Evolutionary conservation across 495 filamentous ascomycete species (phyloP).

Genomic region (Parmelia sp.): DNA sequence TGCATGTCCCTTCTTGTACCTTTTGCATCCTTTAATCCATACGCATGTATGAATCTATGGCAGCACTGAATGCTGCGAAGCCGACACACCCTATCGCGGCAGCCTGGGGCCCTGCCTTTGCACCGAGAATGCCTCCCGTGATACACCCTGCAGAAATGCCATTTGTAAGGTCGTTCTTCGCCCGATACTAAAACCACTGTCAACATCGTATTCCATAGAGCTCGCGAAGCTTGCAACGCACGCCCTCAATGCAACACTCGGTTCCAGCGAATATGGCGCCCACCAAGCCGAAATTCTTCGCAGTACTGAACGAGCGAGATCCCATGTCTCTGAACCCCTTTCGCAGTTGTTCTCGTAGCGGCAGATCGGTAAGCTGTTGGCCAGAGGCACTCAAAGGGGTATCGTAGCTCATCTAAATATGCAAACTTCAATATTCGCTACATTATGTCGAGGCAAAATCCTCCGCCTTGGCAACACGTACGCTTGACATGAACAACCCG

Average conservation of each 20-base stretch:
- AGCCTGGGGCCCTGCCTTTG: constrained; percentile 83
- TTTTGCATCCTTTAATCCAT: constrained; percentile 37
- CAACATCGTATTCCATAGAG: neutral
- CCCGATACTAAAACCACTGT: constrained; percentile 46
- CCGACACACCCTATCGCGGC: constrained; percentile 84
- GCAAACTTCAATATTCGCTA: neutral
- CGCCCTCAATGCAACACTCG: constrained; percentile 90
- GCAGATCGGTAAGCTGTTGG: constrained; percentile 60
- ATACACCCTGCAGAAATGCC: constrained; percentile 82
- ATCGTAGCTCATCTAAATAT: constrained; percentile 80
- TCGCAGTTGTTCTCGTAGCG: constrained; percentile 72
- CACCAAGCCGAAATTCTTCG: constrained; percentile 91
- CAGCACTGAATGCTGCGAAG: constrained; percentile 91
- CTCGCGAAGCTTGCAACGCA: constrained; percentile 21
- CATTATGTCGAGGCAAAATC: constrained; percentile 20
- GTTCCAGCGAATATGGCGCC: constrained; percentile 87
- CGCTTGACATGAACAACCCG: constrained; percentile 89
- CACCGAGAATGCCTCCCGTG: constrained; percentile 80
- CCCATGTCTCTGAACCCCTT: constrained; percentile 94
- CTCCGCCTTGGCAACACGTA: constrained; percentile 39
- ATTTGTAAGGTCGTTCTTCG: constrained; percentile 91
- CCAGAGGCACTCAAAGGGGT: constrained; percentile 64
- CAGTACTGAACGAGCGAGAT: constrained; percentile 68
- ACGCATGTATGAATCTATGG: constrained; percentile 89
- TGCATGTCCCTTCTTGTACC: neutral